Conservation (phyloP, 805 yeast genomes). For the Kregervanrija fluxuum region DNA sequence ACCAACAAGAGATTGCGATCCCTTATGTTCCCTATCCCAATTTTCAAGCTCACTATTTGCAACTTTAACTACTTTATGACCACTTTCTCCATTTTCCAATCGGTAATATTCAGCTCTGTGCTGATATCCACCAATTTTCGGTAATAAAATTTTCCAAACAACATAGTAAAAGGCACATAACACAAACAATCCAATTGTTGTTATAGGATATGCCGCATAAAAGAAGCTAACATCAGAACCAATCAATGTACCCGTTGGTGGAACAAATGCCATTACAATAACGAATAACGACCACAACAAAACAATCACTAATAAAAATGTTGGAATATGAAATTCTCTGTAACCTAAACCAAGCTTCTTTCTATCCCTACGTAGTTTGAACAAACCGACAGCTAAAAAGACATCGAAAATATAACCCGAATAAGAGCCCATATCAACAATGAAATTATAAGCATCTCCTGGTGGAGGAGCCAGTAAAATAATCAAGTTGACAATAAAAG, state of each 20-base stretch:
- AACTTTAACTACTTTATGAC: conserved; percentile 34
- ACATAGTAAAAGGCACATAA: conserved; percentile 30
- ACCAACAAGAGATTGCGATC: too few relatives aligned
- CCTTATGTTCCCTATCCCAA: conserved; percentile 25
- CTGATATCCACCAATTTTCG: conserved; percentile 26
- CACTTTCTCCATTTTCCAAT: conserved; percentile 32
- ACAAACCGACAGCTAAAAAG: conserved; percentile 53
- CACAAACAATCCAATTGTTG: conserved; percentile 28
- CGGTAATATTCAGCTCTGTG: conserved; percentile 27
- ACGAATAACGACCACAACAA: conserved; percentile 31
- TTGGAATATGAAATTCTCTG: conserved; percentile 28
- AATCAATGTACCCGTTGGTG: conserved; percentile 32
- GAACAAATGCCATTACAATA: conserved; percentile 36
- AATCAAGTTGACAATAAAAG: conserved; percentile 67
- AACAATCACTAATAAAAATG: conserved; percentile 28
- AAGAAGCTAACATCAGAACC: conserved; percentile 38
- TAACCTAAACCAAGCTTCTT: conserved; percentile 28
- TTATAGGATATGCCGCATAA: conserved; percentile 35
- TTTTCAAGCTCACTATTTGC: conserved; percentile 23
- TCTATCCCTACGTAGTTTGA: conserved; percentile 34
- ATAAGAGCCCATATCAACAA: conserved; percentile 71
- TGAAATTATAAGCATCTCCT: conserved; percentile 81
- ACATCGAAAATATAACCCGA: conserved; percentile 74
- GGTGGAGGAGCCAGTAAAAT: conserved; percentile 78
- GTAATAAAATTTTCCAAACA: conserved; percentile 32